Percentiles rank a stretch among this genome's conserved stretches.
Evolutionary conservation across 306 rosid genomes (phyloP).

Genomic region (Corylus avellana): DNA sequence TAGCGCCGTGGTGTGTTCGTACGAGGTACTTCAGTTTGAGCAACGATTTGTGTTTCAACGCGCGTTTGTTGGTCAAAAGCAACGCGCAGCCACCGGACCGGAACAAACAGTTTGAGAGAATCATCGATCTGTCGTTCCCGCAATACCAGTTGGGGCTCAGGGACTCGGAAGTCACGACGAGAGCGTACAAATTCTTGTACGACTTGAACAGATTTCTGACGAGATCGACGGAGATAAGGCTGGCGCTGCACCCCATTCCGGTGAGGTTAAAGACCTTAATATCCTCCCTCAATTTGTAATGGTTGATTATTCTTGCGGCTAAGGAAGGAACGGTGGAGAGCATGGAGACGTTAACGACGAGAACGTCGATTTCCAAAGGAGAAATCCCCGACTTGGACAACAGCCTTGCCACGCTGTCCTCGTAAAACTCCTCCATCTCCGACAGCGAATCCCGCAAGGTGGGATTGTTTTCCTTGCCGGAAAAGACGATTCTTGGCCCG

Average conservation of each 20-base stretch:
- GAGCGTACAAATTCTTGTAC: conserved; percentile 54
- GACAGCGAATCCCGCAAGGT: conserved; percentile 42
- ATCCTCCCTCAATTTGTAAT: conserved; percentile 70
- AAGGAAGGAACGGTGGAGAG: conserved; percentile 60
- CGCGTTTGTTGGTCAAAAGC: conserved; percentile 66
- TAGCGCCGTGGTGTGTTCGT: conserved; percentile 78
- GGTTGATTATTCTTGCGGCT: conserved; percentile 54
- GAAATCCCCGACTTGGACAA: conserved; percentile 46
- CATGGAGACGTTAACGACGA: conserved; percentile 84
- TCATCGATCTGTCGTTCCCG: conserved; percentile 79
- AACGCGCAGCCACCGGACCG: conserved; percentile 71
- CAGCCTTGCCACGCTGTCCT: conserved; percentile 54
- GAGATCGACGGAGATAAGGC: conserved; percentile 68
- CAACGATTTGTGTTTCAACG: conserved; percentile 41
- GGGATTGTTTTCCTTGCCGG: conserved; percentile 53
- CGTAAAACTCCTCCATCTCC: conserved; percentile 82
- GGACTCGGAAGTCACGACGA: conserved; percentile 76
- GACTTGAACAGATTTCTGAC: conserved; percentile 53
- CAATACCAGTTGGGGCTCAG: conserved; percentile 86
- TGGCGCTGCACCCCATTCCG: conserved; percentile 96
- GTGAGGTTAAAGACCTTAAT: conserved; percentile 73
- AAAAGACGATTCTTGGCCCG: conserved; percentile 65
- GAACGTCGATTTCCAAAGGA: conserved; percentile 69
- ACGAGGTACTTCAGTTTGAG: conserved; percentile 59
- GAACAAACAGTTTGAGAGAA: conserved; percentile 72